These are phyloP conservation scores for Nicotiana benthamiana DNA, from an alignment of 257 asterid species.

Conservation along the genomic window DNA sequence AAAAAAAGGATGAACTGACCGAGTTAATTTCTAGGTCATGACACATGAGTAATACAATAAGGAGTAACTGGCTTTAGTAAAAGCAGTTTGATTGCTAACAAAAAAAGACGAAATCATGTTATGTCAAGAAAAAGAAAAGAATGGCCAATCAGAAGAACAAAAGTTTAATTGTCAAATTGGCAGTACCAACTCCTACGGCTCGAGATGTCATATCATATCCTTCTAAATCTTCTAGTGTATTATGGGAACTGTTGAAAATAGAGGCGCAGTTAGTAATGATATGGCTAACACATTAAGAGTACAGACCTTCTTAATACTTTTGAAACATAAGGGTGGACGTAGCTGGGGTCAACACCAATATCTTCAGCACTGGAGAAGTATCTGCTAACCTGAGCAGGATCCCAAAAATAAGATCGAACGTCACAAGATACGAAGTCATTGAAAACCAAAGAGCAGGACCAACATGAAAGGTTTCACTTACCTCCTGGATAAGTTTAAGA, in stretches of 20 bases:
- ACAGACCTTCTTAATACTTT: slow-evolving; percentile 7
- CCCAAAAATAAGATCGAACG: neutral
- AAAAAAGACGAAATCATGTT: neutral
- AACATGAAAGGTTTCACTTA: neutral
- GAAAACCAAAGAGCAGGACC: neutral
- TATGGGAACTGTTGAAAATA: neutral
- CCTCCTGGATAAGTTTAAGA: slow-evolving; percentile 1
- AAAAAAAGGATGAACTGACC: neutral
- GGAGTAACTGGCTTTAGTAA: neutral
- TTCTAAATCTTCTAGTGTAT: neutral
- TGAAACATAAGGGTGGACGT: neutral
- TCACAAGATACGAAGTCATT: neutral
- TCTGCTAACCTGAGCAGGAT: neutral
- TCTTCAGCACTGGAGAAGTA: slow-evolving; percentile 1
- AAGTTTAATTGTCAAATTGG: neutral
- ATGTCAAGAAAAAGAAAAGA: neutral
- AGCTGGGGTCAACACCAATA: neutral
- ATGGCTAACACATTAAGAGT: neutral
- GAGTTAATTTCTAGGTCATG: neutral
- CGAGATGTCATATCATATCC: neutral
- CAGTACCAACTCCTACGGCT: neutral
- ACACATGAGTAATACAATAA: neutral
- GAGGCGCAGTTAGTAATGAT: neutral
- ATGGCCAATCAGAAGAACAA: neutral
- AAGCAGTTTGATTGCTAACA: neutral